phyloP scores from a whole-genome alignment of 106 monocot genomes.

The Gastrodia elata region DNA sequence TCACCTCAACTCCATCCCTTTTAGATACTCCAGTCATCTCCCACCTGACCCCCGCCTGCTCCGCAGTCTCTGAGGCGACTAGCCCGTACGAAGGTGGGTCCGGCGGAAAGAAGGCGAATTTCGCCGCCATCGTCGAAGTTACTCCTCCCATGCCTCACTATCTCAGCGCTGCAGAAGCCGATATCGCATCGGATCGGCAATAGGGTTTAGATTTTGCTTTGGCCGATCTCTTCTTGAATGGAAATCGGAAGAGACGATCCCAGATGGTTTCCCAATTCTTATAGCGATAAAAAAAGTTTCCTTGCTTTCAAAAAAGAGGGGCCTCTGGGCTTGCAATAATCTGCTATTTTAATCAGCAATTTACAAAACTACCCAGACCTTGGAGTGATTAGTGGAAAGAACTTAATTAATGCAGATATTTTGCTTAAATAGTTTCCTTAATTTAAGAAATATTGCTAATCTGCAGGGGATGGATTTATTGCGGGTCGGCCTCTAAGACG shows the following conservation, averaged over 20 bases:
- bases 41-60: constrained; percentile 12
- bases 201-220: background rate
- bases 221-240: background rate
- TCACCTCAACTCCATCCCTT: constrained; percentile 23
- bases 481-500: too few species aligned
- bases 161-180: background rate
- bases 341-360: background rate
- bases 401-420: background rate
- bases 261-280: background rate
- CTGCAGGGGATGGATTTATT: too few species aligned
- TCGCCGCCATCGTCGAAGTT: constrained; percentile 55
- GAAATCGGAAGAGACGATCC: background rate
- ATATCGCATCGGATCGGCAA: background rate
- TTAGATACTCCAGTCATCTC: constrained; percentile 15
- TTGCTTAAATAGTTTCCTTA: constrained; percentile 1
- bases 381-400: background rate
- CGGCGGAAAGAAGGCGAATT: constrained; percentile 72
- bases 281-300: background rate
- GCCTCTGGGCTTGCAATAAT: background rate
- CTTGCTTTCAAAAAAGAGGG: constrained; percentile 4
- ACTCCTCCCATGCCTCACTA: constrained; percentile 38
- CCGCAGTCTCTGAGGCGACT: constrained; percentile 2
- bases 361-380: background rate
- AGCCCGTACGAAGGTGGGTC: constrained; percentile 49
- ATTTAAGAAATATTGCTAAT: background rate